phyloP scores from a whole-genome alignment of 768 basidiomycete species.

The Phanerochaete sordida region DNA sequence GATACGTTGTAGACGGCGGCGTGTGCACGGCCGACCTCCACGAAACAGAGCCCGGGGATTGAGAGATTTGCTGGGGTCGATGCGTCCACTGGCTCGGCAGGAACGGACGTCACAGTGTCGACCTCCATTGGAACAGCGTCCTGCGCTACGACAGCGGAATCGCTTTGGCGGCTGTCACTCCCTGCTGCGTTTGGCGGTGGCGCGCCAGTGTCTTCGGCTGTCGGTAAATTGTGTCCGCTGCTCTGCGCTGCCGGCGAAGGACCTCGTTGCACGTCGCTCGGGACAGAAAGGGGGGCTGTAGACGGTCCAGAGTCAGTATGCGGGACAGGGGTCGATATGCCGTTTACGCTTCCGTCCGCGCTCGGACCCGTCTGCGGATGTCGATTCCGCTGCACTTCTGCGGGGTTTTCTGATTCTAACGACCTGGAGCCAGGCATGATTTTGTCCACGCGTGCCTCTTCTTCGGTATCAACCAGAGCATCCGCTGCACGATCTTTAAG shows the following conservation, averaged over 20 bases:
- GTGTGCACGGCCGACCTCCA: conserved; percentile 2
- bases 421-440: no score
- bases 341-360: not conserved
- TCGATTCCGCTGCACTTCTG: not conserved
- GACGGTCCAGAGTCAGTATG: not conserved
- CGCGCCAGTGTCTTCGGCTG: not conserved
- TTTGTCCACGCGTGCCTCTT: not conserved
- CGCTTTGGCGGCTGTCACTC: not conserved
- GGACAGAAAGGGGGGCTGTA: not conserved
- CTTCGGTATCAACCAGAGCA: not conserved
- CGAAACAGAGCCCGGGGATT: conserved; percentile 18
- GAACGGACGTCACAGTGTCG: not conserved
- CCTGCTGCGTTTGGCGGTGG: not conserved
- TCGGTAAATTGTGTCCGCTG: not conserved
- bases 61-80: not conserved
- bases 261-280: not conserved
- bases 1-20: conserved; percentile 8
- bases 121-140: not conserved
- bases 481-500: no score
- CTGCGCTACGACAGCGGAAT: not conserved
- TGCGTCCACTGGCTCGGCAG: not conserved
- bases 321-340: not conserved
- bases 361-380: not conserved
- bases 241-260: not conserved
- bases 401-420: no score